These are phyloP conservation scores for Spergularia bocconei DNA, from an alignment of 148 eudicot species.

Conservation along the genomic window DNA sequence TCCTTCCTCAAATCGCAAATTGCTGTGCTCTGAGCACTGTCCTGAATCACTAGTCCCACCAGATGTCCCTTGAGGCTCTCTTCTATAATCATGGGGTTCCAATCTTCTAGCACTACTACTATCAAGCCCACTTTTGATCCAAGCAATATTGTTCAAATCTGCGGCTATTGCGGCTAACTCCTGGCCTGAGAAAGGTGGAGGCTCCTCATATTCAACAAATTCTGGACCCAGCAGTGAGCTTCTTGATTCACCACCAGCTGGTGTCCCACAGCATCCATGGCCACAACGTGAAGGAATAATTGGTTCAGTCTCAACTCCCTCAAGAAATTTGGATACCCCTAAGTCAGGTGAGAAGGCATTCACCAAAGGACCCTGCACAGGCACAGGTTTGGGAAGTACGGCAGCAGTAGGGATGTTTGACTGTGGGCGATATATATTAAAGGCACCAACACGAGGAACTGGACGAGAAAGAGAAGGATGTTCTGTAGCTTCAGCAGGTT, in stretches of 20 bases:
- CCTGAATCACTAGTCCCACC: constrained; percentile 21
- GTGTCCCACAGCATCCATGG: constrained; percentile 60
- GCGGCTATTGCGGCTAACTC: constrained; percentile 66
- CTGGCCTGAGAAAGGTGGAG: constrained; percentile 46
- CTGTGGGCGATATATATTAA: constrained; percentile 44
- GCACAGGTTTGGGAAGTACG: constrained; percentile 26
- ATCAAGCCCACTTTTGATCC: constrained; percentile 81
- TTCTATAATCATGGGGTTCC: constrained; percentile 17
- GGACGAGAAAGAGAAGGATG: constrained; percentile 53
- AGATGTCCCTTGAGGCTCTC: constrained; percentile 26
- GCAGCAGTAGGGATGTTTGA: constrained; percentile 21
- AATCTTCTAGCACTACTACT: constrained; percentile 28
- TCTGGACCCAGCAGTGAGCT: constrained; percentile 79
- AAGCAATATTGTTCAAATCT: constrained; percentile 73
- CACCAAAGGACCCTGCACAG: constrained; percentile 54
- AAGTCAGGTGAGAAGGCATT: constrained; percentile 48
- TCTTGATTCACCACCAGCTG: constrained; percentile 23
- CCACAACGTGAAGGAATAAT: constrained; percentile 62
- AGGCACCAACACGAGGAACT: constrained; percentile 67
- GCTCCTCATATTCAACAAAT: constrained; percentile 76
- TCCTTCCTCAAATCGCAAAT: constrained; percentile 35
- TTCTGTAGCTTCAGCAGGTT: constrained; percentile 24
- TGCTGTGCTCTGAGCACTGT: constrained; percentile 19
- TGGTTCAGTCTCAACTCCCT: constrained; percentile 46
- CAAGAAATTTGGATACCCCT: constrained; percentile 44